Evolutionary conservation across 225 moss, liverwort and hornwort genomes (phyloP).

Genomic region (Ulota crispa): DNA sequence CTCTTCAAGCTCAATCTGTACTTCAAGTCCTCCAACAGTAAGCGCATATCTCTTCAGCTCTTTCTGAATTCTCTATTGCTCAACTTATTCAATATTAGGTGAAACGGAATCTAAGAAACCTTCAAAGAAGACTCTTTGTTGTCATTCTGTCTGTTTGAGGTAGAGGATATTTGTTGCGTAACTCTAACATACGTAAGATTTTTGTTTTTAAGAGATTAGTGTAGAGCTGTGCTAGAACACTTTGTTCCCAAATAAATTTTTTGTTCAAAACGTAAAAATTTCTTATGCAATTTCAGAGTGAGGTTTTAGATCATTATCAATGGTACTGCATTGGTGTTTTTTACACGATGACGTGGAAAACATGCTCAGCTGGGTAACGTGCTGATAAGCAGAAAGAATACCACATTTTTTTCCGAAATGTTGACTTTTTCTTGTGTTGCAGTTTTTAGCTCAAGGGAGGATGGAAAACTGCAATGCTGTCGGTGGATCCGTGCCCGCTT

Average conservation of each 20-base stretch:
- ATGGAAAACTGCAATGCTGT: constrained; percentile 60
- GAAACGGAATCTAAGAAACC: not conserved
- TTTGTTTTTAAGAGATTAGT: not conserved
- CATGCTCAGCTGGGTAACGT: not conserved
- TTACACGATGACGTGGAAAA: not conserved
- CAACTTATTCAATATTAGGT: not conserved
- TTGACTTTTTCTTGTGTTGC: constrained; percentile 20
- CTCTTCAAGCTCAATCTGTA: constrained; percentile 58
- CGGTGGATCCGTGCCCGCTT: constrained; percentile 46
- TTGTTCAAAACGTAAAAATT: not conserved
- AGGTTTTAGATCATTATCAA: not conserved
- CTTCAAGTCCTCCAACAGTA: constrained; percentile 53
- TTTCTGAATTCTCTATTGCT: not conserved
- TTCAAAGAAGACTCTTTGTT: not conserved
- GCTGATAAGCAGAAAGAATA: not conserved
- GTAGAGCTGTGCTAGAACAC: not conserved
- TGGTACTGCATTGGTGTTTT: too few relatives aligned
- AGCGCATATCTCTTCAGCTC: constrained; percentile 16
- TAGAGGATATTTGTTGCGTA: not conserved
- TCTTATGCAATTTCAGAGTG: not conserved
- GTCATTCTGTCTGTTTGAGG: not conserved
- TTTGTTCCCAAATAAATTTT: not conserved
- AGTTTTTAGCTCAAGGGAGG: constrained; percentile 68
- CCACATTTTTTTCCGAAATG: not conserved
- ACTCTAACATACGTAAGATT: too few relatives aligned